Percentiles rank a stretch among this genome's conserved stretches.
Conservation (phyloP, 1,284 basidiomycete genomes). For the Pseudozyma pruni region DNA sequence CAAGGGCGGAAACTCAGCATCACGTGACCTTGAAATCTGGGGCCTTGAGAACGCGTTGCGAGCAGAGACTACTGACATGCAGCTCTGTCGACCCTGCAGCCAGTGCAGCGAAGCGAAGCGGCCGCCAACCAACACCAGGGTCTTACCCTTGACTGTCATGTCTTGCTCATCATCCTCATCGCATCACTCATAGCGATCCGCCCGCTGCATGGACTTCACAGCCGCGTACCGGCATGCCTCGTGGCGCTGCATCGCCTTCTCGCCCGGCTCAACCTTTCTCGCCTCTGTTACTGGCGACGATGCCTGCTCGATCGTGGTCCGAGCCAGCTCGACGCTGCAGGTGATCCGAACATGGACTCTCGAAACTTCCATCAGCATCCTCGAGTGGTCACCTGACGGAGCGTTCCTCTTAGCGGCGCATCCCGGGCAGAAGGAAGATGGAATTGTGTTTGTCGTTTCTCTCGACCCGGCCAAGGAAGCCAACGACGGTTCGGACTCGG, state of each 20-base stretch:
- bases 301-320: conserved; percentile 37
- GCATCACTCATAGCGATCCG: background rate
- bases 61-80: background rate
- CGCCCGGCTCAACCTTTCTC: conserved; percentile 63
- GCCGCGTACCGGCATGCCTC: conserved; percentile 55
- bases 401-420: conserved; percentile 49
- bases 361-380: conserved; percentile 32
- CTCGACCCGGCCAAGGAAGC: conserved; percentile 58
- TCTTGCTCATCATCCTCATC: background rate
- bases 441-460: conserved; percentile 55
- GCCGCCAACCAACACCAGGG: conserved; percentile 7
- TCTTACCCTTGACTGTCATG: background rate
- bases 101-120: background rate
- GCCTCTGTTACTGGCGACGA: conserved; percentile 51
- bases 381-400: conserved; percentile 60
- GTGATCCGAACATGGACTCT: conserved; percentile 59
- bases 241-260: conserved; percentile 53
- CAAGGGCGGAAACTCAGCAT: background rate
- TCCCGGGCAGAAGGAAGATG: conserved; percentile 32
- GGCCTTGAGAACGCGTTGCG: conserved; percentile 19
- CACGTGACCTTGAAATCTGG: conserved; percentile 18
- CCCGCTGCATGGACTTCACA: conserved; percentile 58
- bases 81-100: conserved; percentile 15
- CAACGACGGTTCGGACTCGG: conserved; percentile 55
- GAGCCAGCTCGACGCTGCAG: conserved; percentile 58